Evolutionary conservation across 2,329 filamentous ascomycete genomes (phyloP).

Genomic region (Lachnellula arida): DNA sequence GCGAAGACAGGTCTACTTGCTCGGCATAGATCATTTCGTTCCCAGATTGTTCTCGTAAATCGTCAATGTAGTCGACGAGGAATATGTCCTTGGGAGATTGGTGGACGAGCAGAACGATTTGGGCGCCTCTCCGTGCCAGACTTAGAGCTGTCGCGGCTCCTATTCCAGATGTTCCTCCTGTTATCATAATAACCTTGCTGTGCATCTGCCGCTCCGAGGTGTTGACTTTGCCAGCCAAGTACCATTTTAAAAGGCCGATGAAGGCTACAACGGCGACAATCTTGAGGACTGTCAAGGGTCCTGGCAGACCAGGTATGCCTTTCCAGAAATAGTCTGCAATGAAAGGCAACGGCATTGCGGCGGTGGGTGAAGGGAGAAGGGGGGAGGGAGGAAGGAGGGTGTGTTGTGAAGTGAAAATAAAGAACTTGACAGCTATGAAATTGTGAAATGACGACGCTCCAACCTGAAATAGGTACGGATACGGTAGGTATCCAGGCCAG

Average conservation of each 20-base stretch:
- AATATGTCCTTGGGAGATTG: conserved; percentile 79
- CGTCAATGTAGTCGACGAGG: conserved; percentile 86
- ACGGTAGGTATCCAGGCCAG: background rate
- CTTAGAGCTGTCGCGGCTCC: conserved; percentile 71
- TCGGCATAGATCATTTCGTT: conserved; percentile 94
- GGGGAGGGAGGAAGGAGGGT: background rate
- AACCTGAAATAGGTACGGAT: background rate
- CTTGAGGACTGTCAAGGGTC: conserved; percentile 46
- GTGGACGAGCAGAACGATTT: conserved; percentile 84
- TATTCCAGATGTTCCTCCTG: conserved; percentile 89
- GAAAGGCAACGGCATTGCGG: conserved; percentile 30
- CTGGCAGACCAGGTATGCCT: conserved; percentile 21
- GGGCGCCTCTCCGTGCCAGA: conserved; percentile 77
- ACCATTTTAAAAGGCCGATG: conserved; percentile 63
- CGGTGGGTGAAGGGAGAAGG: background rate
- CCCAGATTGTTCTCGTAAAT: conserved; percentile 68
- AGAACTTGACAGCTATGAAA: background rate
- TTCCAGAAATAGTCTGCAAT: conserved; percentile 23
- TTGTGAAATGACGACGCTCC: background rate
- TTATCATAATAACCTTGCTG: conserved; percentile 89
- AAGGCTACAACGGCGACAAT: conserved; percentile 48
- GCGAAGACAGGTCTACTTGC: conserved; percentile 80
- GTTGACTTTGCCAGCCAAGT: conserved; percentile 72
- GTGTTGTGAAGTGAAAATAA: background rate
- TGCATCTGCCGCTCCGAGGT: conserved; percentile 79